A percentile compares a stretch with the other conserved stretches of the same genome.
Evolutionary conservation across 2,329 filamentous ascomycete genomes (phyloP).

Genomic region (Coleophoma cylindrospora): DNA sequence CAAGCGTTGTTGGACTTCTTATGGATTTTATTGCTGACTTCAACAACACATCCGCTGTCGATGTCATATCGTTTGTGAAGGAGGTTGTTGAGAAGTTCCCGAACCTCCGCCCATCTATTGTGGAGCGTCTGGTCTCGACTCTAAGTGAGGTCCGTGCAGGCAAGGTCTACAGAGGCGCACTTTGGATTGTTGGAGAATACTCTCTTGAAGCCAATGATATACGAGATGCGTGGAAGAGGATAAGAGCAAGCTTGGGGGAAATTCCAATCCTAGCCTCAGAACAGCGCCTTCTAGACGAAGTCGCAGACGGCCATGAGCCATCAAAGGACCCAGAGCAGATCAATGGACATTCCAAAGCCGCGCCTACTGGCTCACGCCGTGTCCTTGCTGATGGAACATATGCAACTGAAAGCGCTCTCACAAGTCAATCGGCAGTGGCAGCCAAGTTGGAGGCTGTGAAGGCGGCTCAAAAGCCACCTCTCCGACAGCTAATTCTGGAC

Average conservation of each 20-base stretch:
- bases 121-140: slow-evolving; percentile 83
- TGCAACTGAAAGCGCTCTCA: slow-evolving; percentile 92
- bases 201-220: slow-evolving; percentile 92
- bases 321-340: slow-evolving; percentile 57
- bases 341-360: slow-evolving; percentile 76
- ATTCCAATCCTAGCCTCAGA: slow-evolving; percentile 96
- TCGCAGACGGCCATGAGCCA: slow-evolving; percentile 63
- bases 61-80: slow-evolving; percentile 98
- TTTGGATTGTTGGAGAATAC: slow-evolving; percentile 98
- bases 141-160: slow-evolving; percentile 90
- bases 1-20: slow-evolving; percentile 90
- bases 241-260: slow-evolving; percentile 88
- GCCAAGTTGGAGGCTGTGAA: slow-evolving; percentile 95
- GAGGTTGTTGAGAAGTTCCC: slow-evolving; percentile 99
- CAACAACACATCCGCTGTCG: slow-evolving; percentile 92
- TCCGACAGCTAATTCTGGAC: slow-evolving; percentile 91
- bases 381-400: slow-evolving; percentile 96
- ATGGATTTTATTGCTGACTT: slow-evolving; percentile 99
- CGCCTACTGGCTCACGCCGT: slow-evolving; percentile 80
- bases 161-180: slow-evolving; percentile 92
- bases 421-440: slow-evolving; percentile 83
- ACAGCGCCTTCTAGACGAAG: slow-evolving; percentile 83
- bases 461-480: slow-evolving; percentile 90
- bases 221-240: slow-evolving; percentile 92
- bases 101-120: slow-evolving; percentile 78